Conservation (phyloP, 2,329 filamentous ascomycete species). For the Graphilbum fragrans region DNA sequence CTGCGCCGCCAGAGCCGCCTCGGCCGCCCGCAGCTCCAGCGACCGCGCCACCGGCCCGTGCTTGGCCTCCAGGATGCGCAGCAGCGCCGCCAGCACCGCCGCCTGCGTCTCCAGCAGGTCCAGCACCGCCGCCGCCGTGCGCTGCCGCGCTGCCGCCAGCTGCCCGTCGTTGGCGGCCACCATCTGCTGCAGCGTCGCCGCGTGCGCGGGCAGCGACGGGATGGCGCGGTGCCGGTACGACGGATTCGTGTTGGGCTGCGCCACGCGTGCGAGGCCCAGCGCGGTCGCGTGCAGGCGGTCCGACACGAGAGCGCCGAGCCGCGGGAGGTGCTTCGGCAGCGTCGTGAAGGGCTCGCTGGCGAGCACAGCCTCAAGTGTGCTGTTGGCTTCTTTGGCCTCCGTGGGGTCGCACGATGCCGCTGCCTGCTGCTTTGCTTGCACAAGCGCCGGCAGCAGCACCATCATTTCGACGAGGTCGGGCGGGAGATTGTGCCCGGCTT, state of each 20-base stretch:
- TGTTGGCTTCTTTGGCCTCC: too few species aligned
- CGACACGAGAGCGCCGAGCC: slow-evolving; percentile 34
- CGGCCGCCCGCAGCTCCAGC: slow-evolving; percentile 36
- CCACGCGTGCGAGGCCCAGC: slow-evolving; percentile 32
- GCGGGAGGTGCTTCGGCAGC: slow-evolving; percentile 34
- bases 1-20: slow-evolving; percentile 29
- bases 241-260: slow-evolving; percentile 36
- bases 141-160: slow-evolving; percentile 26
- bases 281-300: slow-evolving; percentile 36
- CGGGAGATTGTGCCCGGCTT: slow-evolving; percentile 12
- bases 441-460: slow-evolving; percentile 38
- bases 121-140: slow-evolving; percentile 23
- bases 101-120: slow-evolving; percentile 27
- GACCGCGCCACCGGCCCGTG: slow-evolving; percentile 38
- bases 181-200: slow-evolving; percentile 22
- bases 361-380: slow-evolving; percentile 32
- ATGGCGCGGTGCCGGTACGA: slow-evolving; percentile 48
- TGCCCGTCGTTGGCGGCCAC: slow-evolving; percentile 17
- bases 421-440: slow-evolving; percentile 12
- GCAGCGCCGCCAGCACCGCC: slow-evolving; percentile 25
- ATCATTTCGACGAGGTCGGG: slow-evolving; percentile 36
- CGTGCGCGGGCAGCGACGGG: slow-evolving; percentile 29
- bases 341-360: slow-evolving; percentile 35
- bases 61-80: slow-evolving; percentile 41
- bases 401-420: slow-evolving; percentile 22